Percentiles rank a stretch among this genome's conserved stretches.
phyloP scores from a whole-genome alignment of 805 yeast species.

The Ogataea neopini region DNA sequence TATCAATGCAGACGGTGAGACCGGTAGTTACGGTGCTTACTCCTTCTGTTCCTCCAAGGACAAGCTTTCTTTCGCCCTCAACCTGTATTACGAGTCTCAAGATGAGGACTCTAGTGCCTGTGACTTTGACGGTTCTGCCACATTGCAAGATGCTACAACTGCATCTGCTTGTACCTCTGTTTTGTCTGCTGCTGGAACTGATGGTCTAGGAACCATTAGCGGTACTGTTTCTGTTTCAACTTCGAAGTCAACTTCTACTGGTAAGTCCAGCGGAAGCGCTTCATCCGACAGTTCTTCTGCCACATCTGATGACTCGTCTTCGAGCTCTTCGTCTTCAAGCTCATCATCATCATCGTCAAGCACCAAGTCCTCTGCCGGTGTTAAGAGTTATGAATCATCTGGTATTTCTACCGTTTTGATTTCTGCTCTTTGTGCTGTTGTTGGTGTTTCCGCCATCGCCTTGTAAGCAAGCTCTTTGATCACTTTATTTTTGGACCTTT shows the following conservation, averaged over 20 bases:
- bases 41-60: slow-evolving; percentile 72
- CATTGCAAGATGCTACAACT: slow-evolving; percentile 47
- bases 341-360: slow-evolving; percentile 9
- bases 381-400: slow-evolving; percentile 10
- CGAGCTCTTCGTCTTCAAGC: slow-evolving; percentile 11
- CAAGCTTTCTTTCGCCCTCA: slow-evolving; percentile 62
- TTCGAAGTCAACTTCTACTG: slow-evolving; percentile 19
- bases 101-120: slow-evolving; percentile 53
- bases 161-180: slow-evolving; percentile 57
- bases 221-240: slow-evolving; percentile 33
- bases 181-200: slow-evolving; percentile 64
- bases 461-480: slow-evolving; percentile 15
- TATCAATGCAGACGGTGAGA: slow-evolving; percentile 59
- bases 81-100: slow-evolving; percentile 55
- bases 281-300: not conserved
- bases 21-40: slow-evolving; percentile 69
- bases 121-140: slow-evolving; percentile 69
- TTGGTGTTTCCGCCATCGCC: slow-evolving; percentile 25
- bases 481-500: not conserved
- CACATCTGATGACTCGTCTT: not conserved
- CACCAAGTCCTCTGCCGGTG: slow-evolving; percentile 5
- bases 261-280: slow-evolving; percentile 10
- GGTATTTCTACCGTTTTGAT: slow-evolving; percentile 5
- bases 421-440: slow-evolving; percentile 21
- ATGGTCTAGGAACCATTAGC: slow-evolving; percentile 63